Evolutionary conservation across 2,329 filamentous ascomycete genomes (phyloP).

Genomic region (Pestalotiopsis sp.): DNA sequence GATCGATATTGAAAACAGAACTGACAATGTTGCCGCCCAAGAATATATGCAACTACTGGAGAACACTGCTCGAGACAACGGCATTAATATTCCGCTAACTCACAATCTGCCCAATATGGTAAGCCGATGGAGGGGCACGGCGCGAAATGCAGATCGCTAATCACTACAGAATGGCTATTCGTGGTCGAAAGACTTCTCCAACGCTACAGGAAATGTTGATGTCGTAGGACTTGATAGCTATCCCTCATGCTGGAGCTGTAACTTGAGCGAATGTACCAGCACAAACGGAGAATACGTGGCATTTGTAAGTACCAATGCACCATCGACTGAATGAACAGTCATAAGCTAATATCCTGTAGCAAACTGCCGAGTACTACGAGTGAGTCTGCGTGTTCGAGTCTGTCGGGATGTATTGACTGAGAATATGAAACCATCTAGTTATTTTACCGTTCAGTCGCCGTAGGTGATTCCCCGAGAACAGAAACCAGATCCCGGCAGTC

Average conservation of each 20-base stretch:
- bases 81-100: conserved; percentile 60
- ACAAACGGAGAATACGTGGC: conserved; percentile 62
- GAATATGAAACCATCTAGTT: conserved; percentile 15
- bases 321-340: neutral
- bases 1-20: conserved; percentile 41
- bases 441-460: conserved; percentile 34
- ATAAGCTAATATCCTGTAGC: conserved; percentile 11
- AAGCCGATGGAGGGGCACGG: neutral
- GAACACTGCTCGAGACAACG: conserved; percentile 53
- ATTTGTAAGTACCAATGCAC: conserved; percentile 43
- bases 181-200: conserved; percentile 63
- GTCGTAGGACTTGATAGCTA: conserved; percentile 54
- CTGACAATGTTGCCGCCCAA: conserved; percentile 49
- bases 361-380: conserved; percentile 26
- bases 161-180: conserved; percentile 40
- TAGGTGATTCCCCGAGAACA: conserved; percentile 17
- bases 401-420: neutral
- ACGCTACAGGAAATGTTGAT: conserved; percentile 59
- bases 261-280: conserved; percentile 60
- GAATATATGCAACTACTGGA: conserved; percentile 62
- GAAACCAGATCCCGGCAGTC: neutral
- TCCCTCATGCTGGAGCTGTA: conserved; percentile 65
- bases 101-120: conserved; percentile 63
- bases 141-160: conserved; percentile 1
- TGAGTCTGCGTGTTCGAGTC: conserved; percentile 13